Percentiles rank a stretch among this genome's conserved stretches.
phyloP scores from a whole-genome alignment of 768 basidiomycete genomes.

The Boletus sp. region DNA sequence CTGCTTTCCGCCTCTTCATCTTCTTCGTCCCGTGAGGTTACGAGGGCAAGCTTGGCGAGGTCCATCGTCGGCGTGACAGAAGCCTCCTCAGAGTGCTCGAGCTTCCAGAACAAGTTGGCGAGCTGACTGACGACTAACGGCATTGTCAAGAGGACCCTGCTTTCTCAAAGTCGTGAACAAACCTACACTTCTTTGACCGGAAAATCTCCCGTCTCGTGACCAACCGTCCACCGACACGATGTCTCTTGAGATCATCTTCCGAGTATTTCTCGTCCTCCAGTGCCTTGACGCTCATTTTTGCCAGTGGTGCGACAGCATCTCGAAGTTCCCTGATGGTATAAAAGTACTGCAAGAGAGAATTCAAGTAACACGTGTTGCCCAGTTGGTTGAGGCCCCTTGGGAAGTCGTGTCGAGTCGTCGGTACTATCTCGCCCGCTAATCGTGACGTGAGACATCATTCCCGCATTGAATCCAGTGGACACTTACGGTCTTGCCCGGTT shows the following conservation, averaged over 20 bases:
- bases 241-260: slow-evolving; percentile 78
- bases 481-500: slow-evolving; percentile 76
- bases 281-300: slow-evolving; percentile 50
- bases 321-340: slow-evolving; percentile 93
- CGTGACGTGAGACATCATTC: slow-evolving; percentile 1
- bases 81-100: slow-evolving; percentile 62
- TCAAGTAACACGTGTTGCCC: slow-evolving; percentile 86
- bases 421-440: slow-evolving; percentile 64
- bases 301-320: slow-evolving; percentile 64
- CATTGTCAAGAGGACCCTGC: slow-evolving; percentile 11
- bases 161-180: neutral
- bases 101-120: slow-evolving; percentile 71
- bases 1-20: slow-evolving; percentile 74
- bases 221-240: slow-evolving; percentile 84
- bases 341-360: slow-evolving; percentile 82
- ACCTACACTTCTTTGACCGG: slow-evolving; percentile 81
- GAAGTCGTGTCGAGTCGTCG: slow-evolving; percentile 57
- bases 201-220: slow-evolving; percentile 80
- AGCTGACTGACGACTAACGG: slow-evolving; percentile 74
- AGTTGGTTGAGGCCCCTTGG: slow-evolving; percentile 87
- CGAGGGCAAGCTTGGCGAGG: slow-evolving; percentile 86
- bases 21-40: slow-evolving; percentile 88
- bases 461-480: neutral
- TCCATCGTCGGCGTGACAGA: slow-evolving; percentile 84
- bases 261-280: slow-evolving; percentile 69